Evolutionary conservation across 164 flowering plant genomes (phyloP), one percentile per base, ranked within the genome.

Genomic region (Chimonanthus praecox): DNA sequence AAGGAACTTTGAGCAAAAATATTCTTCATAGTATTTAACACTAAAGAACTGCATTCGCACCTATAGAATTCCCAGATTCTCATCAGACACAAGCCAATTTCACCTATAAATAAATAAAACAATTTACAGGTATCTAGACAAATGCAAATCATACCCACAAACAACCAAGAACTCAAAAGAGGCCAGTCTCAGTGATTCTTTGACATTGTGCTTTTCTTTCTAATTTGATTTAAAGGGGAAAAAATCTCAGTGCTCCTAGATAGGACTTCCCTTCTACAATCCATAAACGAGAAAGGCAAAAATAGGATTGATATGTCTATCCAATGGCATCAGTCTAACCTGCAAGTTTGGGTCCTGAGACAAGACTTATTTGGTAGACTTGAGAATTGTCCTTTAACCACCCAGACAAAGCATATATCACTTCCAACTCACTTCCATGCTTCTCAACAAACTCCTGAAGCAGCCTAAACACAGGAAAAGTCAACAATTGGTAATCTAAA

Each of bases 381-480:
- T 84, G 54, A 73, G 90, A 87, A 77, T 74, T 79, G 58, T 78
- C 78, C 86, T 88, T 90, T 81, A 88, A 78, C 90, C 91, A 89
- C 13, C 97, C 97, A 73, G 92, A 83, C 74, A 92, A 71, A 68
- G 84, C 67, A 73, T 89, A 92, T 33, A 91, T 77, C 8, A 89
- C 89, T 86, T 90, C 88, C 51, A 88, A 65, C 43, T 81, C 87
- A 76, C 67, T 79, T 73, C 84, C 88, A 79, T 84, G 83, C 70
- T 85, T 86, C 73, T 85, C 89, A 72, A 84, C 90, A 70, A 90
- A 94, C 73, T 92, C 90, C 69, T 87, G 80, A 78, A 94, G 98
- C 86, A 92, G 64, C 85, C 98, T 94, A 71, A 65, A 20, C 18
- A 67, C 44, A 16, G 70, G 13, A 73, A 70, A 6, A 65, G 58